Evolutionary conservation across 2,329 filamentous ascomycete genomes (phyloP).

Genomic region (Penicillium sp.): DNA sequence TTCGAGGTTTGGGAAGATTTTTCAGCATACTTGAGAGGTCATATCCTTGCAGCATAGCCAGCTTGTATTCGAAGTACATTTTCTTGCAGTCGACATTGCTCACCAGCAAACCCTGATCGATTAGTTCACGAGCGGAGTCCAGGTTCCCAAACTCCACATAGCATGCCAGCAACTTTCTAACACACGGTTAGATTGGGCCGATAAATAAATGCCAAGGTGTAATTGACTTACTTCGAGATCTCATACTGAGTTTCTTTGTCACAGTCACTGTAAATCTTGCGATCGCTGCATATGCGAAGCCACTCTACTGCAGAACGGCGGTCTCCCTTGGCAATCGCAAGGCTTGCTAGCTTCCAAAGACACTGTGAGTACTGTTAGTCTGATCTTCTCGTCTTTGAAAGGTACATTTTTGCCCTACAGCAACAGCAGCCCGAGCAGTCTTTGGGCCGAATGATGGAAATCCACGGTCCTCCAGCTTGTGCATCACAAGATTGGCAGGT

Average conservation of each 20-base stretch:
- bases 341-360: constrained; percentile 78
- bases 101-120: not conserved
- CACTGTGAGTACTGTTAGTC: constrained; percentile 54
- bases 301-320: constrained; percentile 64
- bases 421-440: constrained; percentile 56
- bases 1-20: not conserved
- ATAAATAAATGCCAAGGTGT: not conserved
- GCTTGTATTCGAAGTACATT: constrained; percentile 4
- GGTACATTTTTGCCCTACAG: constrained; percentile 32
- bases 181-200: not conserved
- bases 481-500: not conserved
- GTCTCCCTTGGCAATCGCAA: constrained; percentile 55
- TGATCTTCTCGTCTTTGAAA: not conserved
- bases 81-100: not conserved
- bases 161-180: constrained; percentile 74
- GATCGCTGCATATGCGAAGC: constrained; percentile 67
- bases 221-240: constrained; percentile 59
- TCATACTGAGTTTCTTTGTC: constrained; percentile 69
- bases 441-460: constrained; percentile 56
- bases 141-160: constrained; percentile 50
- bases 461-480: constrained; percentile 47
- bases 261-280: constrained; percentile 65
- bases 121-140: not conserved
- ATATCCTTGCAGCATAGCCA: not conserved
- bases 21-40: not conserved